Evolutionary conservation across 2,329 filamentous ascomycete genomes (phyloP), one percentile per base, ranked within the genome.

Genomic region (Aspergillus thermomutatus): DNA sequence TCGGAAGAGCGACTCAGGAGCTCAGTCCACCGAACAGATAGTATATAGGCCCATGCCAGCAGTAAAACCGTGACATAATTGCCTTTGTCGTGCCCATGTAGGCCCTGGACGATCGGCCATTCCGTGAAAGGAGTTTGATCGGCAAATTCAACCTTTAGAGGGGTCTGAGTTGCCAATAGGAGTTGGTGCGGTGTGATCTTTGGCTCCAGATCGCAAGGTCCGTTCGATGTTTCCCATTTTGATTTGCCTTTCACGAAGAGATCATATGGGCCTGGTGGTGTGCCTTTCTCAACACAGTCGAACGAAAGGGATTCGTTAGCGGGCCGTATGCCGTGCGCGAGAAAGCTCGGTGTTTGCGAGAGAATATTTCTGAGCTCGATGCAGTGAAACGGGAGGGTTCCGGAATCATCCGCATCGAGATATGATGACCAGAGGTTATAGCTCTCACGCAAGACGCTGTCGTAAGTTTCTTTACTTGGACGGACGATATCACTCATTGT

Each of bases 21-120:
- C 51, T 68, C 64, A 48, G 57, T 61, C 64, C 62, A 69, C 52
- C 59, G 52, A 46, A 58, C 62, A 48, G 63, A 68, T 27, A 66
- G 21, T 2, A 69, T 62, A 59, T 67, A 66, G 8, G 65, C 62
- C 63, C 65, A 69, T 47, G 64, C 64, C 21, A 68, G 37, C 34
- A 58, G 64, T 14, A 69, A 53, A 1, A 65, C 53, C 3, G 58
- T 34, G 2, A 68, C 8, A 51, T 69, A 61, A 37, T 66, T 69
- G 6, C 59, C 62, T 9, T 63, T 40, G 23, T 67, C 64, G 37
- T 64, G 62, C 9, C 53, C 53, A 11, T 53, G 14, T 4, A 66
- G 53, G 6, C 60, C 63, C 25, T 63, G 47, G 19, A 64, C 60
- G 4, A 58, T 54, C 5, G 64, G 65, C 61, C 63, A 66, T 7